These are phyloP conservation scores for Soucietia sequanensis DNA, from an alignment of 805 yeast genomes.

Conservation along the genomic window DNA sequence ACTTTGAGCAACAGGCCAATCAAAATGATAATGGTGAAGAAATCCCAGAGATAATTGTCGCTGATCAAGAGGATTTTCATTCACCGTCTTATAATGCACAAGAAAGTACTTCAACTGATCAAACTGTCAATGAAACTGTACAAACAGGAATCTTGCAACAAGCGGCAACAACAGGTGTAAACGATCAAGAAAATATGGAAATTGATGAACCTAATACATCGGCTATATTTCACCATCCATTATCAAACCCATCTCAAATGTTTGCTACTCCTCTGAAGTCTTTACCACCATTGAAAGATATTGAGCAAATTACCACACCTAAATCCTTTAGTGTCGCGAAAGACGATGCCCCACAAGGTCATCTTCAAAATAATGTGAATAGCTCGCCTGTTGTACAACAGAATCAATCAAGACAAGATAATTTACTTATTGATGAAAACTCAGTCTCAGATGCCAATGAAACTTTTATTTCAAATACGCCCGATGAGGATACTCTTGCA, in stretches of 20 bases:
- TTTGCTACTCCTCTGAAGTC: constrained; percentile 42
- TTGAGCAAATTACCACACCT: constrained; percentile 40
- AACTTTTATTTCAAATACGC: constrained; percentile 9
- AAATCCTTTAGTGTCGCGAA: constrained; percentile 40
- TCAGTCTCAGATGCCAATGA: constrained; percentile 13
- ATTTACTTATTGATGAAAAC: constrained; percentile 10
- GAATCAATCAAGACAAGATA: not conserved
- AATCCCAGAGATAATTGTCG: too few species aligned
- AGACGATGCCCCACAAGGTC: constrained; percentile 16
- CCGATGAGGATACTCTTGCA: constrained; percentile 9
- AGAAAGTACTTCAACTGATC: not conserved
- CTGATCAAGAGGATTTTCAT: too few species aligned
- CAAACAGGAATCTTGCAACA: too few species aligned
- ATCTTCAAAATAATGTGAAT: constrained; percentile 9
- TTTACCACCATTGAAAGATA: constrained; percentile 43
- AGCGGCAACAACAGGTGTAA: not conserved
- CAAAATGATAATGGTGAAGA: not conserved
- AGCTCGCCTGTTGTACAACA: constrained; percentile 20
- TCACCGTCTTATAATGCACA: too few species aligned
- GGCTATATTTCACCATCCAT: not conserved
- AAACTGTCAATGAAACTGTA: too few species aligned
- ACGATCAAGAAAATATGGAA: constrained; percentile 3
- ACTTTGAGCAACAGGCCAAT: not conserved
- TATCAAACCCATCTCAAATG: constrained; percentile 8
- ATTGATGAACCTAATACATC: constrained; percentile 2